phyloP scores from a whole-genome alignment of 257 asterid species.

The Linderniella brevidens region DNA sequence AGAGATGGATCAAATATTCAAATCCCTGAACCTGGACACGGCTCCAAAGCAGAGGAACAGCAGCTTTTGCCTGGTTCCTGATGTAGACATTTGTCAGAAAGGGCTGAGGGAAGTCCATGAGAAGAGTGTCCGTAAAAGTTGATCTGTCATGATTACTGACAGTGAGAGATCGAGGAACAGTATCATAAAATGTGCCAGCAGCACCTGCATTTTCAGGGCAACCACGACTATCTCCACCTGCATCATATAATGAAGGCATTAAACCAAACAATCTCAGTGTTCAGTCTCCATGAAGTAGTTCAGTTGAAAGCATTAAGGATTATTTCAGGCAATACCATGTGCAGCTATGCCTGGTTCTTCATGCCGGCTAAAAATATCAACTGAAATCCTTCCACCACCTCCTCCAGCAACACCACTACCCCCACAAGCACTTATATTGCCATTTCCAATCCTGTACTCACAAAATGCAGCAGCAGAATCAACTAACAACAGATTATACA shows the following conservation, averaged over 20 bases:
- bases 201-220: slow-evolving; percentile 96
- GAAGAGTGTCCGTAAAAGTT: slow-evolving; percentile 82
- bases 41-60: slow-evolving; percentile 97
- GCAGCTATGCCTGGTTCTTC: slow-evolving; percentile 67
- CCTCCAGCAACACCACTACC: slow-evolving; percentile 97
- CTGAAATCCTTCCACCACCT: slow-evolving; percentile 92
- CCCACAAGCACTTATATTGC: slow-evolving; percentile 80
- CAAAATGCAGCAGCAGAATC: slow-evolving; percentile 11
- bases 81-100: slow-evolving; percentile 76
- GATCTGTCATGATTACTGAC: slow-evolving; percentile 70
- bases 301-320: background rate
- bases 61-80: slow-evolving; percentile 70
- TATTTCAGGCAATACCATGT: slow-evolving; percentile 38
- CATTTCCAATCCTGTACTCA: slow-evolving; percentile 81
- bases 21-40: slow-evolving; percentile 65
- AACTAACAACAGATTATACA: background rate
- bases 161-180: slow-evolving; percentile 87
- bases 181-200: slow-evolving; percentile 93
- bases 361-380: slow-evolving; percentile 88
- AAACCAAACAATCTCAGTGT: no score
- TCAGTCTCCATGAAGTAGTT: background rate
- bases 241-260: slow-evolving; percentile 10
- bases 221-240: slow-evolving; percentile 94
- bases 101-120: slow-evolving; percentile 90
- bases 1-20: no score